Conservation (phyloP, 352 stramenopile species). For the Phytopythium litorale region DNA sequence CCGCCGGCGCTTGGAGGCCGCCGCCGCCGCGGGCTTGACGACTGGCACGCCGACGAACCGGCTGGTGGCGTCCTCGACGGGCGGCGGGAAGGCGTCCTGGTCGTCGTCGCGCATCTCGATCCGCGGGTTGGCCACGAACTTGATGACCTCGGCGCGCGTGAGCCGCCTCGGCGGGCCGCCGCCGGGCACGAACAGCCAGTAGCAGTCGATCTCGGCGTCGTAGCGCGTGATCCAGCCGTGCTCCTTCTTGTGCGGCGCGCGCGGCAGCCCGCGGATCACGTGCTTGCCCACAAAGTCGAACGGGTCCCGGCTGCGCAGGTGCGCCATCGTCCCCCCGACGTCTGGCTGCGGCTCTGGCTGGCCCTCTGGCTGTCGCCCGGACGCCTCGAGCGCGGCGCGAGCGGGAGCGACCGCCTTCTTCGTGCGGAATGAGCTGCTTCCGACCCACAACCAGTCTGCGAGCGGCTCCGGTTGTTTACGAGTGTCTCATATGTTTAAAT, state of each 20-base stretch:
- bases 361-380: too few relatives aligned
- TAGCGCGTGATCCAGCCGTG: slow-evolving; percentile 75
- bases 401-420: too few relatives aligned
- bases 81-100: slow-evolving; percentile 42
- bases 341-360: not conserved
- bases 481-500: too few relatives aligned
- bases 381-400: too few relatives aligned
- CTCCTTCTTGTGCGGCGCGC: slow-evolving; percentile 17
- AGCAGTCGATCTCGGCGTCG: slow-evolving; percentile 52
- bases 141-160: slow-evolving; percentile 54
- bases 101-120: slow-evolving; percentile 47
- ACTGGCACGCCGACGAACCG: slow-evolving; percentile 45
- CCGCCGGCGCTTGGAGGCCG: not conserved
- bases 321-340: slow-evolving; percentile 13
- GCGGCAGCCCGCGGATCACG: slow-evolving; percentile 31
- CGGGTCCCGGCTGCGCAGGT: slow-evolving; percentile 49
- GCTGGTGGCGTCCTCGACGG: slow-evolving; percentile 41
- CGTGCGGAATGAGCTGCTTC: too few relatives aligned
- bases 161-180: slow-evolving; percentile 23
- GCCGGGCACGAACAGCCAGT: slow-evolving; percentile 60
- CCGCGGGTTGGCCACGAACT: slow-evolving; percentile 50
- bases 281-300: slow-evolving; percentile 64
- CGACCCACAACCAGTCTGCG: too few relatives aligned
- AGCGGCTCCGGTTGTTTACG: too few relatives aligned
- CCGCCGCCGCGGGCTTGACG: not conserved